Base-by-base conservation (phyloP, 2,329 filamentous ascomycete species). In the Plectosphaerella cucumerina region DNA sequence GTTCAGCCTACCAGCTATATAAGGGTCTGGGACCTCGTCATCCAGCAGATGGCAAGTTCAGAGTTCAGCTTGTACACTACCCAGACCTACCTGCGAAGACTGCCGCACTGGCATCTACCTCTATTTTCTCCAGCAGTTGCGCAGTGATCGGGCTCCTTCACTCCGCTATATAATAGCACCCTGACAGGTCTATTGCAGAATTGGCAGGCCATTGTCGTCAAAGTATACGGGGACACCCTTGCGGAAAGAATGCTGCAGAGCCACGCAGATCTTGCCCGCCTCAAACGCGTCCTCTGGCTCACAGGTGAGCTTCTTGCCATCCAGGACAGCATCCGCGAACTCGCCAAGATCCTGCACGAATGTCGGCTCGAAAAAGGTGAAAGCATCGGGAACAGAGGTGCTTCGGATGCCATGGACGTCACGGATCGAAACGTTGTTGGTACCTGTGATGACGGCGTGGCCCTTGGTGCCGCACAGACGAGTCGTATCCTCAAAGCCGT, bases 401-500 rank as follows among this genome's bases (percentile, higher is more conserved):
- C n/a, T 18, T 1, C 45, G 45, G 31, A 47, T 18, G 20, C 45
- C 45, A 31, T 47, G 33, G 31, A 37, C 45, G 45, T 47, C 45
- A 31, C 45, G 45, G 45, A 47, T 37, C 15, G 33, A 34, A 12
- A 47, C 45, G 31, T 37, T 34, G 45, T 47, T 47, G 31, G 35
- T 34, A 8, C 56, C 59, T 49, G 51, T 55, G 21, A 55, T 51
- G 35, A 57, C 52, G 10, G 51, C 56, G 50, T 66, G 64, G 26
- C 61, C 66, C 52, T 65, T 65, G 26, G 66, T 69, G 46, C 66
- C 66, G 2, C 59, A 64, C 17, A 69, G 56, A 44, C 66, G 65
- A 4, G 65, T 69, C 34, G 55, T 59, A 44, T 60, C 59, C 50
- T 70, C 67, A 37, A 66, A 65, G 37, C 66, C 67, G 50, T 65